Evolutionary conservation across 2,329 filamentous ascomycete species (phyloP).

Genomic region (Pseudogymnoascus verrucosus): DNA sequence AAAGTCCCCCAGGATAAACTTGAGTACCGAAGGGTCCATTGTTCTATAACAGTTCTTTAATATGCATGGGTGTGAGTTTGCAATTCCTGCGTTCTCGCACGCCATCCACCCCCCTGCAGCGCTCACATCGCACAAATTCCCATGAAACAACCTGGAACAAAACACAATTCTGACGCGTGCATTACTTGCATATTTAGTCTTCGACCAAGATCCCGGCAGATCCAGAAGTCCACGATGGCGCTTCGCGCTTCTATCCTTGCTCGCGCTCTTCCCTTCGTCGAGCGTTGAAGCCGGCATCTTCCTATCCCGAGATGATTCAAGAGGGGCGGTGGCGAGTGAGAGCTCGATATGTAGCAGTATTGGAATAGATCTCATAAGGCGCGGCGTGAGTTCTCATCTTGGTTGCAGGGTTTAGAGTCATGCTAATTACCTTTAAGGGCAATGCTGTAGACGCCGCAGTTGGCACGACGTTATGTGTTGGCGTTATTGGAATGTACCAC

Average conservation of each 20-base stretch:
- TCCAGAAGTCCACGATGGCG: background rate
- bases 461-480: constrained; percentile 66
- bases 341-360: constrained; percentile 43
- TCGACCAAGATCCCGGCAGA: background rate
- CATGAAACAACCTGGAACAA: background rate
- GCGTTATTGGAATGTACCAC: constrained; percentile 70
- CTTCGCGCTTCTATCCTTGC: constrained; percentile 23
- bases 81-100: background rate
- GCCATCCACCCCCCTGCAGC: background rate
- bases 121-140: background rate
- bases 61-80: constrained; percentile 8
- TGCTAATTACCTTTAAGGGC: constrained; percentile 34
- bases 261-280: constrained; percentile 34
- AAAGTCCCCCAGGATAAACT: background rate
- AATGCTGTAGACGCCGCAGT: constrained; percentile 73
- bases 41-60: background rate
- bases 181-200: background rate
- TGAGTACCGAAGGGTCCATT: background rate
- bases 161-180: background rate
- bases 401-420: background rate
- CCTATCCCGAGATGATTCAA: background rate
- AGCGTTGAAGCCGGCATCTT: constrained; percentile 33
- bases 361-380: constrained; percentile 41
- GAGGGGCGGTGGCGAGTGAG: constrained; percentile 46
- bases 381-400: constrained; percentile 32